Conservation (phyloP, 176 grass and related monocot species). For the Thalia dealbata region DNA sequence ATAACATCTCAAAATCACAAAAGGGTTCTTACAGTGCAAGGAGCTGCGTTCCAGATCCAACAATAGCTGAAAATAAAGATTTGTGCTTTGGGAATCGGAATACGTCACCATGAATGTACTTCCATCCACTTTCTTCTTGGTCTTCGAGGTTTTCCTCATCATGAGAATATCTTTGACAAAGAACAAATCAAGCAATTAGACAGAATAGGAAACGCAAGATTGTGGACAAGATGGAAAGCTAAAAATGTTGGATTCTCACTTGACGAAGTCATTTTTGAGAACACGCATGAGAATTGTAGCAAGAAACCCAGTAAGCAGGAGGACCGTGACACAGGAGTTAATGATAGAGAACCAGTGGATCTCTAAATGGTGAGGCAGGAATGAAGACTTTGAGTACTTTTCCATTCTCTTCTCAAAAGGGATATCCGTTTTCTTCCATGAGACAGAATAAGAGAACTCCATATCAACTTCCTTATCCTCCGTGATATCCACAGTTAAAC, state of each 20-base stretch:
- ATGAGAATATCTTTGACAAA: constrained; percentile 54
- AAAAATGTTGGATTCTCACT: constrained; percentile 41
- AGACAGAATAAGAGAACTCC: constrained; percentile 86
- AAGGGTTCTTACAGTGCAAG: constrained; percentile 64
- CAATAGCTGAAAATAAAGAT: constrained; percentile 63
- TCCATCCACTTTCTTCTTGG: constrained; percentile 93
- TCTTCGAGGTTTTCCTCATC: constrained; percentile 82
- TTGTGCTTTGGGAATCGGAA: constrained; percentile 75
- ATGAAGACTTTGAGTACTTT: constrained; percentile 83
- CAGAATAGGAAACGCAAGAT: constrained; percentile 1
- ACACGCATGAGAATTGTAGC: constrained; percentile 91
- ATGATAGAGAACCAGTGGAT: constrained; percentile 99
- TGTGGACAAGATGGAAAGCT: constrained; percentile 6
- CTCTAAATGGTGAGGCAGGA: constrained; percentile 89
- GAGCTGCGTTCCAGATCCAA: constrained; percentile 94
- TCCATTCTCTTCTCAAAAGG: constrained; percentile 82
- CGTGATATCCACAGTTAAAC: constrained; percentile 62
- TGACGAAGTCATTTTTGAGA: constrained; percentile 85
- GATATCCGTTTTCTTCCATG: constrained; percentile 75
- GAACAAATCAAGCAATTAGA: constrained; percentile 13
- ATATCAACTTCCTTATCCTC: constrained; percentile 61
- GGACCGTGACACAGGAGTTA: constrained; percentile 80
- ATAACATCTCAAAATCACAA: constrained; percentile 5
- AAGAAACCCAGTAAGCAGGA: constrained; percentile 80
- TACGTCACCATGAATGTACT: constrained; percentile 81